phyloP scores from a whole-genome alignment of 1,139 yeast species.

The Fermentozyma sake region DNA sequence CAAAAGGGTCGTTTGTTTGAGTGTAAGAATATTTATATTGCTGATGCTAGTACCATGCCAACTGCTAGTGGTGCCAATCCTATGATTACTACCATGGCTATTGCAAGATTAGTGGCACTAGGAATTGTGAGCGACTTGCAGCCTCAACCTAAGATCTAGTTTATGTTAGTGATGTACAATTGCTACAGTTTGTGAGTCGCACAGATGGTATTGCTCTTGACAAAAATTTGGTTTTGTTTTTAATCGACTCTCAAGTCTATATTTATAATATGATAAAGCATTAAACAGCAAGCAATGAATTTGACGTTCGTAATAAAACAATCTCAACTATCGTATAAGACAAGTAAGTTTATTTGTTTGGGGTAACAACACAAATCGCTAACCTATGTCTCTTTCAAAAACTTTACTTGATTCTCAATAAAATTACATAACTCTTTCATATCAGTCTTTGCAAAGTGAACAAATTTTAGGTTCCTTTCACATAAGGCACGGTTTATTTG shows the following conservation, averaged over 20 bases:
- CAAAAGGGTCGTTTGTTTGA: slow-evolving; percentile 48
- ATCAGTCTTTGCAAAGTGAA: slow-evolving; percentile 21
- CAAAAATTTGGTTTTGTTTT: background rate
- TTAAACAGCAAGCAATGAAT: too few relatives aligned
- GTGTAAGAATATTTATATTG: slow-evolving; percentile 49
- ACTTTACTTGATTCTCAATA: slow-evolving; percentile 25
- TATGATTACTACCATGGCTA: slow-evolving; percentile 42
- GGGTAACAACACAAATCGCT: too few relatives aligned
- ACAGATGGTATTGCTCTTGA: too few relatives aligned
- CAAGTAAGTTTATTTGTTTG: too few relatives aligned
- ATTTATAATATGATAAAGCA: too few relatives aligned
- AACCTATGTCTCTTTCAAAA: slow-evolving; percentile 13
- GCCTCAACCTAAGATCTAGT: slow-evolving; percentile 25
- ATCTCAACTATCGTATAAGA: too few relatives aligned
- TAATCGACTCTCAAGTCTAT: background rate
- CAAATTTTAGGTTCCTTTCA: slow-evolving; percentile 21
- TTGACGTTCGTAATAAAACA: too few relatives aligned
- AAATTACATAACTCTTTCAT: slow-evolving; percentile 24
- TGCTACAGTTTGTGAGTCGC: too few relatives aligned
- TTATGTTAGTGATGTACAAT: slow-evolving; percentile 1
- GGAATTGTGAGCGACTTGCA: slow-evolving; percentile 33
- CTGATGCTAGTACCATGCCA: slow-evolving; percentile 56
- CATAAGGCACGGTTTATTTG: slow-evolving; percentile 27
- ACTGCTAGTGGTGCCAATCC: slow-evolving; percentile 60
- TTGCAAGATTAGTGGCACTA: slow-evolving; percentile 35